Evolutionary conservation across 169 alveolate genomes (phyloP).

Genomic region (Cryptosporidium sp.): DNA sequence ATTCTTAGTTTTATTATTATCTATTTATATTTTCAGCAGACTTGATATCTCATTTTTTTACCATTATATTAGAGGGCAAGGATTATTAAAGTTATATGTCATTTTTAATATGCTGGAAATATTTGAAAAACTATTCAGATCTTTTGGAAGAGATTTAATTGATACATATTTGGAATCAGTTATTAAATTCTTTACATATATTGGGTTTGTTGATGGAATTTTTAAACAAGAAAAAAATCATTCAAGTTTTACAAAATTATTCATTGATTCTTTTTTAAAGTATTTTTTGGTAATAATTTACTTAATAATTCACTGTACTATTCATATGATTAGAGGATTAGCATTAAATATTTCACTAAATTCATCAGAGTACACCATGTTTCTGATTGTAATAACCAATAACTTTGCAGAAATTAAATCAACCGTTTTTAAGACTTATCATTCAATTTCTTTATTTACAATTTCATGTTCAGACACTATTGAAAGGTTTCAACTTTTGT

Average conservation of each 20-base stretch:
- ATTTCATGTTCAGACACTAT: slow-evolving; percentile 89
- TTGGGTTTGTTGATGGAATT: slow-evolving; percentile 7
- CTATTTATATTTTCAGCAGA: slow-evolving; percentile 83
- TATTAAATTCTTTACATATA: not conserved
- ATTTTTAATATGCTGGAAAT: slow-evolving; percentile 90
- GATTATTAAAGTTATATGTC: slow-evolving; percentile 89
- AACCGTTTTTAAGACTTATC: slow-evolving; percentile 89
- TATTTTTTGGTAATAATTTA: slow-evolving; percentile 76
- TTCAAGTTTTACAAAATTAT: not conserved
- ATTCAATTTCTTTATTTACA: slow-evolving; percentile 83
- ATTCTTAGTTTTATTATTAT: slow-evolving; percentile 81
- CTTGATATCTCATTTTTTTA: slow-evolving; percentile 89
- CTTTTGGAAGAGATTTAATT: slow-evolving; percentile 88
- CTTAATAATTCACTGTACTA: slow-evolving; percentile 84
- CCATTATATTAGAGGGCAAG: slow-evolving; percentile 91
- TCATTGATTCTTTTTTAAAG: not conserved
- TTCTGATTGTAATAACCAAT: slow-evolving; percentile 88
- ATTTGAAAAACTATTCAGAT: slow-evolving; percentile 88
- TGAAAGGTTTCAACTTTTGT: slow-evolving; percentile 87
- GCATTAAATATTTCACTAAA: slow-evolving; percentile 90
- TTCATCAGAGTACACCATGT: slow-evolving; percentile 92
- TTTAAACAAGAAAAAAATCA: not conserved
- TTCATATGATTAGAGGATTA: slow-evolving; percentile 88
- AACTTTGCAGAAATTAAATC: slow-evolving; percentile 91
- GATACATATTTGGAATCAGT: slow-evolving; percentile 78